phyloP scores from a whole-genome alignment of 2,329 filamentous ascomycete genomes.

The Penicillium sp. region DNA sequence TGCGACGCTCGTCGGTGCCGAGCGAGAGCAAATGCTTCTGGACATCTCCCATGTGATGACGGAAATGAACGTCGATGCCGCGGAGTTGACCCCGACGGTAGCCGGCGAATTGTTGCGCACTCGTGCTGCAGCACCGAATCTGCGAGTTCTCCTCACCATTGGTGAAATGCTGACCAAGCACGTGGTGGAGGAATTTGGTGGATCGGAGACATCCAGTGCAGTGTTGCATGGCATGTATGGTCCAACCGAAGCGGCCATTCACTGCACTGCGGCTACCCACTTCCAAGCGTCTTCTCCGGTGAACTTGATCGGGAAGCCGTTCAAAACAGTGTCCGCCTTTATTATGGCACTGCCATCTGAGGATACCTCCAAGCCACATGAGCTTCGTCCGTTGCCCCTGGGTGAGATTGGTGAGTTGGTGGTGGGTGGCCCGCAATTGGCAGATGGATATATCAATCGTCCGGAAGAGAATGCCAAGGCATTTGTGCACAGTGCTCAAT shows the following conservation, averaged over 20 bases:
- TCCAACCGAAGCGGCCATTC: conserved; percentile 85
- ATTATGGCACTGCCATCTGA: conserved; percentile 51
- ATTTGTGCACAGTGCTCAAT: conserved; percentile 60
- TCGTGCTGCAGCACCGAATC: conserved; percentile 59
- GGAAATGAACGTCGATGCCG: conserved; percentile 66
- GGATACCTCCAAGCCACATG: conserved; percentile 8
- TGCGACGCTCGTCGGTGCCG: conserved; percentile 65
- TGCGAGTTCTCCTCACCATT: conserved; percentile 74
- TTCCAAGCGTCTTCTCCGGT: conserved; percentile 55
- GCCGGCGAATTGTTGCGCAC: conserved; percentile 67
- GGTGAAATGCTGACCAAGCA: conserved; percentile 83
- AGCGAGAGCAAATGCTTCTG: conserved; percentile 63
- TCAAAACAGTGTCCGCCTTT: conserved; percentile 76
- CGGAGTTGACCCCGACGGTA: conserved; percentile 84
- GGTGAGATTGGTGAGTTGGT: conserved; percentile 73
- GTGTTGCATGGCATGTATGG: conserved; percentile 92
- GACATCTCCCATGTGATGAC: conserved; percentile 65
- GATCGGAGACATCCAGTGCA: conserved; percentile 47
- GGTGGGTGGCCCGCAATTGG: conserved; percentile 73
- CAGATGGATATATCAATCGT: conserved; percentile 74
- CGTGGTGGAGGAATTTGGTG: conserved; percentile 75
- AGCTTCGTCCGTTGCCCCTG: conserved; percentile 53
- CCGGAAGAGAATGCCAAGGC: conserved; percentile 65
- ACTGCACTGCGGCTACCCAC: conserved; percentile 69
- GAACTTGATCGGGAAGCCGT: conserved; percentile 67